A percentile compares a stretch with the other conserved stretches of the same genome.
Conservation (phyloP, 2,329 filamentous ascomycete genomes). For the Cytospora paraplurivora region DNA sequence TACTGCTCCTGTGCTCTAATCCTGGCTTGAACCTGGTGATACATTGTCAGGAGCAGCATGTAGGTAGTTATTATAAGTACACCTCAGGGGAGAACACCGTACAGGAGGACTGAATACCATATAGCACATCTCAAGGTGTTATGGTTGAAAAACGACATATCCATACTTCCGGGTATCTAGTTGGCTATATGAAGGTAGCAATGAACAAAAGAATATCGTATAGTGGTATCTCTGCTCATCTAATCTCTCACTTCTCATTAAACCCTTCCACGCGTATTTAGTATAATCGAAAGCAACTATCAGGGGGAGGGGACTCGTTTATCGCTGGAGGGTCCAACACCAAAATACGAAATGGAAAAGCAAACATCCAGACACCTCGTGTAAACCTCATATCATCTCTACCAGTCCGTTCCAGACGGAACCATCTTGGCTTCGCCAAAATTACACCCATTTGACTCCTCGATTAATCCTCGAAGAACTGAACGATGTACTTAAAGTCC, state of each 20-base stretch:
- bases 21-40: no score
- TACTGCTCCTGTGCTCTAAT: no score
- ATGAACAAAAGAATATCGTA: not conserved
- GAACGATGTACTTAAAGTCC: constrained; percentile 82
- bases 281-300: constrained; percentile 1
- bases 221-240: constrained; percentile 14
- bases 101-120: no score
- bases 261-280: not conserved
- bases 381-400: not conserved
- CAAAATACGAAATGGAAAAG: not conserved
- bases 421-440: not conserved
- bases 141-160: not conserved
- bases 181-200: not conserved
- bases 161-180: not conserved
- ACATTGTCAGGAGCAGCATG: no score
- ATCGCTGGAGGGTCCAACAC: not conserved
- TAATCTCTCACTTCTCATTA: constrained; percentile 13
- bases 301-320: not conserved
- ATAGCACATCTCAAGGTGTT: not conserved
- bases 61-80: no score
- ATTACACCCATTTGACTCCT: not conserved
- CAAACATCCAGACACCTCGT: constrained; percentile 2
- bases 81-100: no score
- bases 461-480: constrained; percentile 76
- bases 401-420: constrained; percentile 14